Percentiles rank a stretch among this genome's conserved stretches.
Conservation (phyloP, 352 stramenopile species). For the Elongisporangium prolatum region DNA sequence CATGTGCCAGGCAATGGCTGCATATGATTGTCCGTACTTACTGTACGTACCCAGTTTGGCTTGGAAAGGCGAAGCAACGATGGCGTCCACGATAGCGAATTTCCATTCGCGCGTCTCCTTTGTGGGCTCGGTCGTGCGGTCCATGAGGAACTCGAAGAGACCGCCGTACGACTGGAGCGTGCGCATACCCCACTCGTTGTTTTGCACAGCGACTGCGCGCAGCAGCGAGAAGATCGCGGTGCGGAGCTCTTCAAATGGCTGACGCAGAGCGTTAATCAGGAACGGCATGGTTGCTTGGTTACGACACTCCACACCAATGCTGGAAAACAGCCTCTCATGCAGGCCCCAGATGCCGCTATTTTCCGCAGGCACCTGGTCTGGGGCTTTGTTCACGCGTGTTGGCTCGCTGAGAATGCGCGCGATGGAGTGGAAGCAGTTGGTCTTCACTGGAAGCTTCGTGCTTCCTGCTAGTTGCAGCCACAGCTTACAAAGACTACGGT, state of each 20-base stretch:
- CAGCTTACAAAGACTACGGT: slow-evolving; percentile 55
- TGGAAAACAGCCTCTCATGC: slow-evolving; percentile 60
- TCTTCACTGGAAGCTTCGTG: slow-evolving; percentile 69
- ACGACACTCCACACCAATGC: slow-evolving; percentile 45
- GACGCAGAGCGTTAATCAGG: slow-evolving; percentile 74
- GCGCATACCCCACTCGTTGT: slow-evolving; percentile 71
- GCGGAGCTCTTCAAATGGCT: slow-evolving; percentile 82
- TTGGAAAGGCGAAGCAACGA: slow-evolving; percentile 65
- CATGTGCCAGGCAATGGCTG: neutral
- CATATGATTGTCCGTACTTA: slow-evolving; percentile 16
- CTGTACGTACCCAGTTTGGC: slow-evolving; percentile 41
- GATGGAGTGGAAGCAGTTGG: slow-evolving; percentile 67
- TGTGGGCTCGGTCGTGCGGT: slow-evolving; percentile 75
- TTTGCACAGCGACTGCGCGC: slow-evolving; percentile 75
- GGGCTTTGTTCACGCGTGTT: slow-evolving; percentile 35
- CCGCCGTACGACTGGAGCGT: slow-evolving; percentile 66
- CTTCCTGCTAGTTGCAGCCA: slow-evolving; percentile 54
- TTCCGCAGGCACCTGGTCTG: slow-evolving; percentile 33
- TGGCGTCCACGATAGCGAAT: slow-evolving; percentile 77
- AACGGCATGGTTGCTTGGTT: slow-evolving; percentile 53
- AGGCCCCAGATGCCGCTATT: slow-evolving; percentile 66
- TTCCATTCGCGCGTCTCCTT: slow-evolving; percentile 88
- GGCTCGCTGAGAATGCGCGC: slow-evolving; percentile 44
- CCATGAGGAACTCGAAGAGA: slow-evolving; percentile 83
- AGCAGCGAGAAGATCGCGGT: slow-evolving; percentile 70